These are phyloP conservation scores for Phialemoniopsis sp. DNA, from an alignment of 2,329 filamentous ascomycete genomes.

Conservation along the genomic window DNA sequence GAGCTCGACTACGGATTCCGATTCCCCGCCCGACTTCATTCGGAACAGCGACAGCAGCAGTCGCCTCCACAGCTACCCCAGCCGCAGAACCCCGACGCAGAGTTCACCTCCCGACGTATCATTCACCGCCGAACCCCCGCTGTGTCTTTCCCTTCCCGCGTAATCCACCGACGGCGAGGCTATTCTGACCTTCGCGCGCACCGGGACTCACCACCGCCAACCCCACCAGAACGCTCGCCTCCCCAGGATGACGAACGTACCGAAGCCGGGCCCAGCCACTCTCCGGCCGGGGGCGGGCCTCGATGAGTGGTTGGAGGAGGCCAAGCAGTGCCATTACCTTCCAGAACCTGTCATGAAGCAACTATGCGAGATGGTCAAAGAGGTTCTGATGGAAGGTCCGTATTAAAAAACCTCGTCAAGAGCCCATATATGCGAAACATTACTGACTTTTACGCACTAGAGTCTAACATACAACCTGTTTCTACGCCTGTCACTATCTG, in stretches of 20 bases:
- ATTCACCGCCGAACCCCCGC: too few relatives aligned
- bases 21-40: too few relatives aligned
- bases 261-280: constrained; percentile 86
- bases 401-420: constrained; percentile 1
- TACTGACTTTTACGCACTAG: constrained; percentile 36
- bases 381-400: constrained; percentile 95
- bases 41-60: too few relatives aligned
- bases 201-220: too few relatives aligned
- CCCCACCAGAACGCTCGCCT: neutral
- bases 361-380: constrained; percentile 97
- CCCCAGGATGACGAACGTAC: constrained; percentile 50
- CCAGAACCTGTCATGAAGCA: constrained; percentile 98
- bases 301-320: constrained; percentile 95
- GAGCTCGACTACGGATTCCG: too few relatives aligned
- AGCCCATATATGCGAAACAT: neutral
- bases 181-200: too few relatives aligned
- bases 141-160: too few relatives aligned
- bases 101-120: too few relatives aligned
- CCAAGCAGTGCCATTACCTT: constrained; percentile 95
- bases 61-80: too few relatives aligned
- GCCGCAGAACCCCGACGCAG: too few relatives aligned
- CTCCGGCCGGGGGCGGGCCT: constrained; percentile 79
- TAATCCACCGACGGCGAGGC: too few relatives aligned
- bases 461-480: constrained; percentile 99
- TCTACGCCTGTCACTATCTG: constrained; percentile 94